phyloP scores from a whole-genome alignment of 2,329 filamentous ascomycete genomes.

The Ceratocystis cacaofunesta region DNA sequence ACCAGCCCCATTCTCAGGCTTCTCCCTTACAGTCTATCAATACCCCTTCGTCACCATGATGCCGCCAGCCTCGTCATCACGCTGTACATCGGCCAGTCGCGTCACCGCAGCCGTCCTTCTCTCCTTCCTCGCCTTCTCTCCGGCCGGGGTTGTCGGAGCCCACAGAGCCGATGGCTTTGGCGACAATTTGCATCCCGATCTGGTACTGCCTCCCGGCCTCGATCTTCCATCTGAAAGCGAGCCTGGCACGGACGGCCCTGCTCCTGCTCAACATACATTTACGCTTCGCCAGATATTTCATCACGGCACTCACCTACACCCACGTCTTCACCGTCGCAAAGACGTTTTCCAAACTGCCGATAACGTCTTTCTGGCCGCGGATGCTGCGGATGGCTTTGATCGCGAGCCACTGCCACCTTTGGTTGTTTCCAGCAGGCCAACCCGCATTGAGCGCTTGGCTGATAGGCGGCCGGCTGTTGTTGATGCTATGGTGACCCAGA shows the following conservation, averaged over 20 bases:
- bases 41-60: neutral
- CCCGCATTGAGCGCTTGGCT: slow-evolving; percentile 64
- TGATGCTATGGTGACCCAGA: slow-evolving; percentile 60
- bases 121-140: slow-evolving; percentile 49
- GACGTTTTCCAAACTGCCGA: slow-evolving; percentile 47
- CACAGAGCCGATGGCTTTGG: slow-evolving; percentile 17
- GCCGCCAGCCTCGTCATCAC: neutral
- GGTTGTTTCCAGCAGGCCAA: slow-evolving; percentile 45
- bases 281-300: slow-evolving; percentile 82
- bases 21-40: neutral
- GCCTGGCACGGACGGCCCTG: slow-evolving; percentile 23
- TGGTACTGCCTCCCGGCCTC: slow-evolving; percentile 29
- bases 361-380: slow-evolving; percentile 45
- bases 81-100: slow-evolving; percentile 43
- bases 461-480: slow-evolving; percentile 65
- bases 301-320: slow-evolving; percentile 69
- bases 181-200: slow-evolving; percentile 28
- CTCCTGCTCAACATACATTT: slow-evolving; percentile 42
- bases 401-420: slow-evolving; percentile 39
- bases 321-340: slow-evolving; percentile 58
- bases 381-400: slow-evolving; percentile 42
- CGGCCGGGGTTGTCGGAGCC: slow-evolving; percentile 25
- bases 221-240: slow-evolving; percentile 29
- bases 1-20: neutral
- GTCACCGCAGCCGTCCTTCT: slow-evolving; percentile 49